phyloP scores from a whole-genome alignment of 2,329 filamentous ascomycete species.

The Orbilia javanica region DNA sequence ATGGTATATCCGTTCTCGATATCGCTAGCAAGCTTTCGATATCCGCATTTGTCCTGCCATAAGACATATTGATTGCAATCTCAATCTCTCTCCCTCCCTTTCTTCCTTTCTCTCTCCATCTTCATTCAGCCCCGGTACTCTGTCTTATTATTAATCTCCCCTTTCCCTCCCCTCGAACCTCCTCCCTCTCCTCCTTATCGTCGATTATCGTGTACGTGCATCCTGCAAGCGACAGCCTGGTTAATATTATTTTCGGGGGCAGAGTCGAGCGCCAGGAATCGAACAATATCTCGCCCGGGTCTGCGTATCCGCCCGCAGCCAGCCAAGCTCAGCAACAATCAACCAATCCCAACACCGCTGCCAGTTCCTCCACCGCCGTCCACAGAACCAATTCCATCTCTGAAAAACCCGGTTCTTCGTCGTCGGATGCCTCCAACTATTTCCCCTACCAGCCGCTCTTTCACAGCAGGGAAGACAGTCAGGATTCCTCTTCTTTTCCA shows the following conservation, averaged over 20 bases:
- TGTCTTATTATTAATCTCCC: not conserved
- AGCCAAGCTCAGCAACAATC: constrained; percentile 26
- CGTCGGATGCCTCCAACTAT: constrained; percentile 52
- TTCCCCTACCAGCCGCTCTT: constrained; percentile 44
- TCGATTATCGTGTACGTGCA: not conserved
- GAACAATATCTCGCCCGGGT: constrained; percentile 55
- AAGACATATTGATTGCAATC: constrained; percentile 19
- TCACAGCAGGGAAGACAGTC: constrained; percentile 44
- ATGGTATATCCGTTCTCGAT: constrained; percentile 7
- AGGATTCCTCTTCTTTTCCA: constrained; percentile 20
- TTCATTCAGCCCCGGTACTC: not conserved
- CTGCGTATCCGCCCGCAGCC: constrained; percentile 46
- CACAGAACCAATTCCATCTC: constrained; percentile 29
- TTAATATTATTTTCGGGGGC: not conserved
- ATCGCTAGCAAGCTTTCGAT: constrained; percentile 15
- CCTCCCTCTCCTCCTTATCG: not conserved
- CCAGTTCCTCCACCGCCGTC: constrained; percentile 5
- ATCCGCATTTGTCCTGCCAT: constrained; percentile 18
- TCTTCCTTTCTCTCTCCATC: not conserved
- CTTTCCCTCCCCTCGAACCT: not conserved
- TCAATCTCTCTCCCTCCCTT: not conserved
- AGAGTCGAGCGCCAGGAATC: constrained; percentile 55
- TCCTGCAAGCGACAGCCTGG: not conserved
- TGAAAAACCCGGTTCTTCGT: constrained; percentile 45
- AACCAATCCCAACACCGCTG: constrained; percentile 39